A percentile compares a stretch with the other conserved stretches of the same genome.
phyloP scores from a whole-genome alignment of 73 alveolate species.

The Tetrahymena borealis region DNA sequence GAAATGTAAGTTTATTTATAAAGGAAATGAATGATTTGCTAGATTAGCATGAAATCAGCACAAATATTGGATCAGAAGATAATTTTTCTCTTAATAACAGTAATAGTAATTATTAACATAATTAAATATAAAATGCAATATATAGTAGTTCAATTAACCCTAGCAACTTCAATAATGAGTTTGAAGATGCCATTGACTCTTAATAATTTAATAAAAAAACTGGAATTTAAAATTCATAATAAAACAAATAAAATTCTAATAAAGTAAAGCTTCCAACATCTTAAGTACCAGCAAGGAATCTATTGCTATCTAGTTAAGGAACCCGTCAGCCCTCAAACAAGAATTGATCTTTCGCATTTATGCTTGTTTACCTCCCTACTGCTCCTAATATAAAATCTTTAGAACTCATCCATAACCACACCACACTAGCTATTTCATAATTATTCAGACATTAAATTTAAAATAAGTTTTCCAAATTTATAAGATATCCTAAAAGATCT shows the following conservation, averaged over 20 bases:
- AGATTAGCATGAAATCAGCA: constrained; percentile 36
- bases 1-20: constrained; percentile 44
- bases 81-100: background rate
- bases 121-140: background rate
- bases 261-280: background rate
- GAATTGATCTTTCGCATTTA: too few species aligned
- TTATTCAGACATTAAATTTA: too few species aligned
- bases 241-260: background rate
- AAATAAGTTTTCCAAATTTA: too few species aligned
- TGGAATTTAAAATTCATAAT: background rate
- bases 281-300: background rate
- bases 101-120: background rate
- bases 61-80: constrained; percentile 24
- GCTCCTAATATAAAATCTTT: too few species aligned
- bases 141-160: background rate
- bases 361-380: too few species aligned
- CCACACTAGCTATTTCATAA: too few species aligned
- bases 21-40: constrained; percentile 47
- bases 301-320: background rate
- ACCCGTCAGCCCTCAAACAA: background rate
- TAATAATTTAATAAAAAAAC: background rate
- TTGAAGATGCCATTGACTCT: background rate
- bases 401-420: too few species aligned
- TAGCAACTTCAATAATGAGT: background rate
- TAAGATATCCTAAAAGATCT: too few species aligned